Base-by-base conservation (phyloP, 2,329 filamentous ascomycete genomes). In the Cladosporium phlei region DNA sequence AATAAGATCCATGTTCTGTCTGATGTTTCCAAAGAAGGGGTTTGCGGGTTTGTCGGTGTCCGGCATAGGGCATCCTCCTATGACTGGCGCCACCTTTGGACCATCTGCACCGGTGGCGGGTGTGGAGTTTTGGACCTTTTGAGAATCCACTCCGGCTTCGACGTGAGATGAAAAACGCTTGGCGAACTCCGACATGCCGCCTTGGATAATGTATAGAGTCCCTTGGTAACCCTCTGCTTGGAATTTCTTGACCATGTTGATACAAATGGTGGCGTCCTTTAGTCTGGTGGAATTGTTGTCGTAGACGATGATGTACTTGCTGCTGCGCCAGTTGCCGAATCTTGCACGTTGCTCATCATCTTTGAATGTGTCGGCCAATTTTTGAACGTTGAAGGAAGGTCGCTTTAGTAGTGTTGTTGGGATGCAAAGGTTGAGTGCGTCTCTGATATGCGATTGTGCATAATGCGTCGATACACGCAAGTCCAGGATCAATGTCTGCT, bases 231-330 rank as follows among this genome's bases (percentile, higher is more conserved):
- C 88, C 66, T 95, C 90, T 44, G 77, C 83, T 1, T 80, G 80
- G 59, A 98, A 98, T 62, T 98, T 98, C 65, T 90, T 95, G 19
- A 96, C 77, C 52, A 93, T 94, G 64, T 95, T 95, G 55, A 88
- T 73, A 20, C 89, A 85, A 4, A 85, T 81, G 2, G 79, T 71
- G 1, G 90, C 87, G 64, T 98, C 93, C 53, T 89, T 88, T 60
- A 84, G 76, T 47, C 90, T 82, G 1, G 78, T 72, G 0, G 90
- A 93, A 45, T 77, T 78, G 12, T 81, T 78, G 63, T 97, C 93
- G 60, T 97, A 97, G 0, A 95, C 88, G 28, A 97, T 75, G 16
- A 98, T 88, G 59, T 83, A 79, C 50, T 80, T 82, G 56, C 82
- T 82, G 6, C 79, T 75, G 47, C 72, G 77, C 93, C 93, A 97